phyloP scores from a whole-genome alignment of 2,329 filamentous ascomycete genomes.

The Neofusicoccum sp. region DNA sequence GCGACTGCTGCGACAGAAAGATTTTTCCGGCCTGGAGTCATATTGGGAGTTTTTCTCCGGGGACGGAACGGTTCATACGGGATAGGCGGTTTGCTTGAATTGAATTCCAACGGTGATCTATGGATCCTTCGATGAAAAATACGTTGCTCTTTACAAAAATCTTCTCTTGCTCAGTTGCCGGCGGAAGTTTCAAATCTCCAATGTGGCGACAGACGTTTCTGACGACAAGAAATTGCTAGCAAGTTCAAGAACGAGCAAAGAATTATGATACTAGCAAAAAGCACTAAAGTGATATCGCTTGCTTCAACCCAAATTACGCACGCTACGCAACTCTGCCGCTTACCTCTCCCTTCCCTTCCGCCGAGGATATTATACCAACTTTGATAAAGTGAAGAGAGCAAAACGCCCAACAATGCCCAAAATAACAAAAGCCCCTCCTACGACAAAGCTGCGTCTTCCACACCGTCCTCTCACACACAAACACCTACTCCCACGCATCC shows the following conservation, averaged over 20 bases:
- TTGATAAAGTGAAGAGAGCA: too few species aligned
- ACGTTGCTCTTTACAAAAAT: background rate
- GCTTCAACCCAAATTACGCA: background rate
- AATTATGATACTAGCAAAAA: background rate
- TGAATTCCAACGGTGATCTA: background rate
- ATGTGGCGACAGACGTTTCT: too few species aligned
- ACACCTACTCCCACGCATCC: slow-evolving; percentile 20
- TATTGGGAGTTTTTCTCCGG: background rate
- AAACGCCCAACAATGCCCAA: slow-evolving; percentile 10
- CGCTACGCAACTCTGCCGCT: background rate
- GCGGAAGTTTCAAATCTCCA: too few species aligned
- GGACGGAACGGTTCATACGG: background rate
- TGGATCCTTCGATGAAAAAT: background rate
- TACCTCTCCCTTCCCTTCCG: background rate
- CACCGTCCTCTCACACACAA: background rate
- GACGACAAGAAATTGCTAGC: background rate
- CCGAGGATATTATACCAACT: background rate
- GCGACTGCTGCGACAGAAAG: slow-evolving; percentile 5
- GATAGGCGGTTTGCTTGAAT: background rate
- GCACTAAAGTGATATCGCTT: background rate
- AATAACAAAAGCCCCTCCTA: background rate
- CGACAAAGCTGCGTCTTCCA: too few species aligned
- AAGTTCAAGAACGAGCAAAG: background rate
- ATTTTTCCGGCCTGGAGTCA: slow-evolving; percentile 3
- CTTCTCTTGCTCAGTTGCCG: too few species aligned